A percentile compares a stretch with the other conserved stretches of the same genome.
Evolutionary conservation across 2,329 filamentous ascomycete species (phyloP).

Genomic region (Didymosphaeria variabile): DNA sequence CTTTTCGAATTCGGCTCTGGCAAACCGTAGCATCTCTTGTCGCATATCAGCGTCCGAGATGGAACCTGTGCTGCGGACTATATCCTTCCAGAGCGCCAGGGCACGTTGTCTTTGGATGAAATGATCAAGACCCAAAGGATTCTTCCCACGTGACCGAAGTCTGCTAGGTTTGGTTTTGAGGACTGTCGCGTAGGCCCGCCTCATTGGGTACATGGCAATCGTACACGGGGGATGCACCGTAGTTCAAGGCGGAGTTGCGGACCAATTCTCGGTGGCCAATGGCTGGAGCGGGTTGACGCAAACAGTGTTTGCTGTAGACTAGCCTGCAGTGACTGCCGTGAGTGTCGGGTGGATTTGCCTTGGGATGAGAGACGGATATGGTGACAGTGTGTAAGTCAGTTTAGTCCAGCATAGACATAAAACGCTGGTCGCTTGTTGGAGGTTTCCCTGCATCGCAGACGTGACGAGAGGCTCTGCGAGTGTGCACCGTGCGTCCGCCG

Average conservation of each 20-base stretch:
- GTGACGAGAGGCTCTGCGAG: neutral
- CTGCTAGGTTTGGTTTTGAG: slow-evolving; percentile 39
- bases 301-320: neutral
- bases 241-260: neutral
- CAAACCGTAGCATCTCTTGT: slow-evolving; percentile 58
- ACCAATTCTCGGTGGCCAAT: neutral
- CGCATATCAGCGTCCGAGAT: slow-evolving; percentile 41
- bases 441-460: neutral
- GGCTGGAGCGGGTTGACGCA: neutral
- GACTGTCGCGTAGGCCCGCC: slow-evolving; percentile 41
- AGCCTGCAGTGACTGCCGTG: neutral
- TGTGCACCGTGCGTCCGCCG: slow-evolving; percentile 2
- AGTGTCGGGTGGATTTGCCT: no score
- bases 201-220: neutral
- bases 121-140: slow-evolving; percentile 44
- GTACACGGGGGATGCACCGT: neutral
- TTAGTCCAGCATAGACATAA: neutral
- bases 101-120: slow-evolving; percentile 60
- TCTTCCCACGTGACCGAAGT: slow-evolving; percentile 43
- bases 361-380: neutral
- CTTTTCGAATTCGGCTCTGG: slow-evolving; percentile 59
- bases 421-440: neutral
- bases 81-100: slow-evolving; percentile 58
- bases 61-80: slow-evolving; percentile 53
- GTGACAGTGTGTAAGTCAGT: neutral